Evolutionary conservation across 1,284 basidiomycete species (phyloP).

Genomic region (Puccinia horiana): DNA sequence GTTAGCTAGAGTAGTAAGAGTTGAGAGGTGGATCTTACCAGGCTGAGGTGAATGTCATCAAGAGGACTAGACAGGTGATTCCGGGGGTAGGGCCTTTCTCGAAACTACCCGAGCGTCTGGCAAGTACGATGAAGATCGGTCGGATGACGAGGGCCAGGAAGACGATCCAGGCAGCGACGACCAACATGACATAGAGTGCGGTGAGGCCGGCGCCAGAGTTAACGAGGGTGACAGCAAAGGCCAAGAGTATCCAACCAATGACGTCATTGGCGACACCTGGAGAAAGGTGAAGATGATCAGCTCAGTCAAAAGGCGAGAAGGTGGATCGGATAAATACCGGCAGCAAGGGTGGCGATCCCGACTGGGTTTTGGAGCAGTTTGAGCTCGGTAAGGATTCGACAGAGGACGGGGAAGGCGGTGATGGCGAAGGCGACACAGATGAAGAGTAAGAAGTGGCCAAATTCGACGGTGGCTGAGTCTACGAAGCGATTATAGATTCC

Average conservation of each 20-base stretch:
- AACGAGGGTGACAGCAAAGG: conserved; percentile 83
- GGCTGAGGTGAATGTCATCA: conserved; percentile 47
- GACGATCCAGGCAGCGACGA: conserved; percentile 30
- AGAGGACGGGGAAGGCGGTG: conserved; percentile 75
- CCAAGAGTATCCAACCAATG: conserved; percentile 69
- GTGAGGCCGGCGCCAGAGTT: conserved; percentile 72
- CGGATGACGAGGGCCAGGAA: conserved; percentile 41
- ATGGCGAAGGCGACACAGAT: conserved; percentile 79
- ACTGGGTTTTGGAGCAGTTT: conserved; percentile 85
- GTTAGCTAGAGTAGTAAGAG: conserved; percentile 55
- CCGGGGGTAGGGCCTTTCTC: conserved; percentile 42
- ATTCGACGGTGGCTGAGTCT: conserved; percentile 64
- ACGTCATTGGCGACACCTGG: conserved; percentile 81
- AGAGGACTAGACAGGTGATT: conserved; percentile 42
- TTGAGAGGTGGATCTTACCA: conserved; percentile 44
- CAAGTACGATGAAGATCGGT: conserved; percentile 35
- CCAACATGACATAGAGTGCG: conserved; percentile 58
- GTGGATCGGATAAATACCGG: conserved; percentile 61
- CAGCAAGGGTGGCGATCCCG: conserved; percentile 86
- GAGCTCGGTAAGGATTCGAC: conserved; percentile 74
- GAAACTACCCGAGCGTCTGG: conserved; percentile 41
- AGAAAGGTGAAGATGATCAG: background rate
- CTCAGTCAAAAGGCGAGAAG: conserved; percentile 22
- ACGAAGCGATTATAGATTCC: conserved; percentile 81
- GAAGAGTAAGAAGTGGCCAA: conserved; percentile 90